phyloP scores from a whole-genome alignment of 306 rosid species.

The Lathyrus tuberosus region DNA sequence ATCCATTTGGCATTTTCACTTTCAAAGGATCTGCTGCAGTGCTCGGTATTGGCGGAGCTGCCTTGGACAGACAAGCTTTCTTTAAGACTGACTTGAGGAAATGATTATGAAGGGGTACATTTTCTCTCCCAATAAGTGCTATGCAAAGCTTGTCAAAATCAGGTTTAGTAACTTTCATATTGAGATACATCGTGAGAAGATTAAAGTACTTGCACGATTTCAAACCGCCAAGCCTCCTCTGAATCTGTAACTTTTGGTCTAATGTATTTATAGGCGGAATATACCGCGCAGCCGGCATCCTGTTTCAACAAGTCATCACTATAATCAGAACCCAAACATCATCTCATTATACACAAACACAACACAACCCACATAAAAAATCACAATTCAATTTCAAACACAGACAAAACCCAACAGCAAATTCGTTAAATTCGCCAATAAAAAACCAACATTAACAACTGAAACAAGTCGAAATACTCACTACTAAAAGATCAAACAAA shows the following conservation, averaged over 20 bases:
- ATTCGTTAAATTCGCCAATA: conserved; percentile 20
- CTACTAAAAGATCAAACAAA: neutral
- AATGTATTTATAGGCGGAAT: conserved; percentile 45
- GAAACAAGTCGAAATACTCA: conserved; percentile 6
- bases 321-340: conserved; percentile 42
- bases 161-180: conserved; percentile 50
- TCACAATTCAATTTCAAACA: neutral
- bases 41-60: conserved; percentile 37
- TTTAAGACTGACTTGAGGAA: conserved; percentile 56
- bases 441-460: conserved; percentile 21
- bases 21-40: conserved; percentile 42
- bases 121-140: conserved; percentile 61
- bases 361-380: neutral
- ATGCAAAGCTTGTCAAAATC: conserved; percentile 62
- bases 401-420: conserved; percentile 27
- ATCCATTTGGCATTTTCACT: conserved; percentile 50
- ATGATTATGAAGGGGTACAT: conserved; percentile 65
- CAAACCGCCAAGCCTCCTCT: conserved; percentile 55
- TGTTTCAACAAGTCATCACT: conserved; percentile 43
- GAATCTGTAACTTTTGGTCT: conserved; percentile 56
- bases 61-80: conserved; percentile 53
- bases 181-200: conserved; percentile 57
- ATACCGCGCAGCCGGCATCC: conserved; percentile 58
- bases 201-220: conserved; percentile 55
- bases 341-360: conserved; percentile 9